phyloP scores from a whole-genome alignment of 176 grass and related monocot species.

The Avena sativa region DNA sequence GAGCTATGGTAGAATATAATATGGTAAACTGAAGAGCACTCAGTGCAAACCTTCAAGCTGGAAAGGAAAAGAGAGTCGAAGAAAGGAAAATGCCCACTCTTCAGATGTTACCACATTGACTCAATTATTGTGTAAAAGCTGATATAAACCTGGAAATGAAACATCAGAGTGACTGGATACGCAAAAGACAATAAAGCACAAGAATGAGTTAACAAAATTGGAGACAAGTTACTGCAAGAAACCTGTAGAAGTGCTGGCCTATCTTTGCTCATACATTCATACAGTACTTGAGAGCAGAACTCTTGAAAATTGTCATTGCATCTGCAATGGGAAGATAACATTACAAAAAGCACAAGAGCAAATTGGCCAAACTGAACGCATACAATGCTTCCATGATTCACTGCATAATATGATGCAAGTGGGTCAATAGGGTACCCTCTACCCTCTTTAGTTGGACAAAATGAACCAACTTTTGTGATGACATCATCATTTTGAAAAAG shows the following conservation, averaged over 20 bases:
- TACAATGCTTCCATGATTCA: conserved; percentile 6
- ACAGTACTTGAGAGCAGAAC: conserved; percentile 91
- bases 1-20: conserved; percentile 21
- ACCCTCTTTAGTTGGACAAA: too few relatives aligned
- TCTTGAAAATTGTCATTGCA: conserved; percentile 81
- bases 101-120: conserved; percentile 81
- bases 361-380: conserved; percentile 21
- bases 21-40: background rate
- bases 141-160: conserved; percentile 77
- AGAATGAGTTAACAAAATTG: conserved; percentile 21
- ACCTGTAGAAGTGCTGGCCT: conserved; percentile 91
- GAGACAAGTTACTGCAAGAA: conserved; percentile 26
- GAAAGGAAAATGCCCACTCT: conserved; percentile 62
- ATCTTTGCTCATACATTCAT: conserved; percentile 99
- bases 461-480: too few relatives aligned
- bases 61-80: conserved; percentile 84
- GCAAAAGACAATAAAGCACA: conserved; percentile 15
- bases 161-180: conserved; percentile 33
- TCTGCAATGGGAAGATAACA: conserved; percentile 56
- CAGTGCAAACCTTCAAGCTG: conserved; percentile 77
- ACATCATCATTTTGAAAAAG: too few relatives aligned
- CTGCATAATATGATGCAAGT: too few relatives aligned
- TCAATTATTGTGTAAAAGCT: conserved; percentile 83
- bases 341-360: conserved; percentile 2
- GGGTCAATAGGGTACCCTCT: too few relatives aligned